These are phyloP conservation scores for Helotiales sp. DNA, from an alignment of 2,329 filamentous ascomycete species.

Conservation along the genomic window DNA sequence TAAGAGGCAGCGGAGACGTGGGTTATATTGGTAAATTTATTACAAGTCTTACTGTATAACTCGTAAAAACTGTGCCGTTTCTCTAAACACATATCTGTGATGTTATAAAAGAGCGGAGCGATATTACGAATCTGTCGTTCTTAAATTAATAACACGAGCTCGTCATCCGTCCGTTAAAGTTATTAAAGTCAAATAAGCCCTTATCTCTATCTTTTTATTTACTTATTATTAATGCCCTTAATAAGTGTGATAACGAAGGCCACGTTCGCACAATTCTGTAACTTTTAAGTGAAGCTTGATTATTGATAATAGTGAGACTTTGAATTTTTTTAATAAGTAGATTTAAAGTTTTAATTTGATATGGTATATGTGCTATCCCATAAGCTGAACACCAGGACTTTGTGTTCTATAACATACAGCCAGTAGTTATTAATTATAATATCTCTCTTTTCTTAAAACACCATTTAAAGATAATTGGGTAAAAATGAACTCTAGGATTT, in stretches of 20 bases:
- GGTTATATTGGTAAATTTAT: conserved; percentile 6
- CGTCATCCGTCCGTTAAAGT: conserved; percentile 45
- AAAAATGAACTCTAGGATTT: conserved; percentile 9
- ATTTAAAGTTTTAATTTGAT: conserved; percentile 36
- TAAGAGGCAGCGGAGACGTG: conserved; percentile 2
- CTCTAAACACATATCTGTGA: conserved; percentile 3
- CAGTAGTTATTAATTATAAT: conserved; percentile 37
- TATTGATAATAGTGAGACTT: conserved; percentile 26
- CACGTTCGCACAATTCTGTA: conserved; percentile 33
- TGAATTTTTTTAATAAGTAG: conserved; percentile 42
- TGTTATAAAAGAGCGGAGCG: not conserved
- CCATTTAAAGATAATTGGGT: conserved; percentile 18
- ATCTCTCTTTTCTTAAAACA: conserved; percentile 37
- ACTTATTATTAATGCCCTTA: conserved; percentile 43
- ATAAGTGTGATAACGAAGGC: conserved; percentile 40
- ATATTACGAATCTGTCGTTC: conserved; percentile 8
- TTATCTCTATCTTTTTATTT: not conserved
- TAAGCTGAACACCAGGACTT: conserved; percentile 34
- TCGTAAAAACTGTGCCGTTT: not conserved
- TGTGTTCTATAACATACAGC: conserved; percentile 34
- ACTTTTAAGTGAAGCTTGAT: conserved; percentile 30
- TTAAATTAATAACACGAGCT: conserved; percentile 44
- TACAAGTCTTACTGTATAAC: conserved; percentile 2
- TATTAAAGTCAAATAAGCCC: conserved; percentile 20
- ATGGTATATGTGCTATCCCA: conserved; percentile 29